These are phyloP conservation scores for Nymphaea colorata DNA, from an alignment of 164 flowering plant genomes.

Conservation along the genomic window DNA sequence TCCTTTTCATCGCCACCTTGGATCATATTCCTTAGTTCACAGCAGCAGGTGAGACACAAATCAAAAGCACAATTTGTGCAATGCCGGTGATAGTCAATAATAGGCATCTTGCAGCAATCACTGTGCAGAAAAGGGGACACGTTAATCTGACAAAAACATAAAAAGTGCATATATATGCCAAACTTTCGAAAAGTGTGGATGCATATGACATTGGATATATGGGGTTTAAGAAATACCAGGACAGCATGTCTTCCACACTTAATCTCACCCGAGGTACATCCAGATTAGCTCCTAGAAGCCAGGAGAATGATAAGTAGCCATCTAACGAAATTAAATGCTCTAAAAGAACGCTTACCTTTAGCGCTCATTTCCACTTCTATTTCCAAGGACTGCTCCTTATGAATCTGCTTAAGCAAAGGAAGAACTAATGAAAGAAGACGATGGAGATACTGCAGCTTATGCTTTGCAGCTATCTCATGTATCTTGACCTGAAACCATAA, in stretches of 20 bases:
- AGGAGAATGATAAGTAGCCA: neutral
- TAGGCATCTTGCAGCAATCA: conserved; percentile 72
- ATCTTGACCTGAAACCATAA: conserved; percentile 47
- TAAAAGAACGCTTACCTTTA: conserved; percentile 35
- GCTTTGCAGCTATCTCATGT: conserved; percentile 53
- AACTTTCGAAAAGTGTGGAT: neutral
- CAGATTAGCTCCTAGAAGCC: conserved; percentile 44
- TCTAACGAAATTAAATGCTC: no score
- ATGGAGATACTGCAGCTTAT: conserved; percentile 73
- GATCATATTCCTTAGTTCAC: conserved; percentile 58
- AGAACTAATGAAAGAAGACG: conserved; percentile 70
- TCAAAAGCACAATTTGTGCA: conserved; percentile 79
- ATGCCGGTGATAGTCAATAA: conserved; percentile 88
- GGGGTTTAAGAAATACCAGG: conserved; percentile 52
- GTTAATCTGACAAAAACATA: neutral
- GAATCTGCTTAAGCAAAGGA: conserved; percentile 71
- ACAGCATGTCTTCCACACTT: conserved; percentile 90
- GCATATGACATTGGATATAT: neutral
- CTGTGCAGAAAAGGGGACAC: conserved; percentile 27
- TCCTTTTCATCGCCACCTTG: conserved; percentile 10
- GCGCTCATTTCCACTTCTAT: conserved; percentile 61
- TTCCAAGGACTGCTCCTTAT: conserved; percentile 67
- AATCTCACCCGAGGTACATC: conserved; percentile 60
- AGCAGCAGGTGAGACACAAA: conserved; percentile 82
- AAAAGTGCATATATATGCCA: neutral